These are phyloP conservation scores for Boletus pseudopeckii DNA, from an alignment of 768 basidiomycete species.

Conservation along the genomic window DNA sequence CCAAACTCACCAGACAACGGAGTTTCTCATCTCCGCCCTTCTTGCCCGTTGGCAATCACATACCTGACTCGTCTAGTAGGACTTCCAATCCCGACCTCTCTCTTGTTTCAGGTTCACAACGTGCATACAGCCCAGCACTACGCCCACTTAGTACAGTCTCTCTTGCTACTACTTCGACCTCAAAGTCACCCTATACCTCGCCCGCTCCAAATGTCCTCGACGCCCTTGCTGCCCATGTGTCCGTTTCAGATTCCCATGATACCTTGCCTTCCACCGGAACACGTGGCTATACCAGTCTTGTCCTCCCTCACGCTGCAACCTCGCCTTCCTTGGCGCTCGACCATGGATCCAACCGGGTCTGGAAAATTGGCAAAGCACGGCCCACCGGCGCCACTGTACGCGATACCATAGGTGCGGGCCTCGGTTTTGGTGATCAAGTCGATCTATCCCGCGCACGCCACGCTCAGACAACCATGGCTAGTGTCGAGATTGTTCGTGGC, in stretches of 20 bases:
- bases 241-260: conserved; percentile 23
- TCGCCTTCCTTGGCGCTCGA: conserved; percentile 18
- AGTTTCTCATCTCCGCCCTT: conserved; percentile 30
- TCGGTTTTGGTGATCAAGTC: conserved; percentile 45
- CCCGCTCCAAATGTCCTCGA: conserved; percentile 31
- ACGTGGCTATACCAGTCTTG: conserved; percentile 52
- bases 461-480: conserved; percentile 88
- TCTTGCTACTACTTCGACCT: conserved; percentile 18
- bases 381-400: conserved; percentile 14
- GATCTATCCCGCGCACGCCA: conserved; percentile 75
- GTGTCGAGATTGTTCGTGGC: conserved; percentile 72
- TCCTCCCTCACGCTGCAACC: conserved; percentile 42
- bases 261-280: conserved; percentile 47
- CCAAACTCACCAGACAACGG: conserved; percentile 28
- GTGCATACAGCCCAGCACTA: conserved; percentile 8
- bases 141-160: conserved; percentile 16
- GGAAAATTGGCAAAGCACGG: conserved; percentile 22
- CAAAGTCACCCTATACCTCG: conserved; percentile 31
- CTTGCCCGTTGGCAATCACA: conserved; percentile 5
- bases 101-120: conserved; percentile 7
- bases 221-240: conserved; percentile 32
- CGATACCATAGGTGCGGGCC: conserved; percentile 24
- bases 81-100: conserved; percentile 1
- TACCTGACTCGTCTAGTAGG: background rate
- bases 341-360: conserved; percentile 17